Evolutionary conservation across 768 basidiomycete species (phyloP).

Genomic region (Boletus rufocinnamomeus): DNA sequence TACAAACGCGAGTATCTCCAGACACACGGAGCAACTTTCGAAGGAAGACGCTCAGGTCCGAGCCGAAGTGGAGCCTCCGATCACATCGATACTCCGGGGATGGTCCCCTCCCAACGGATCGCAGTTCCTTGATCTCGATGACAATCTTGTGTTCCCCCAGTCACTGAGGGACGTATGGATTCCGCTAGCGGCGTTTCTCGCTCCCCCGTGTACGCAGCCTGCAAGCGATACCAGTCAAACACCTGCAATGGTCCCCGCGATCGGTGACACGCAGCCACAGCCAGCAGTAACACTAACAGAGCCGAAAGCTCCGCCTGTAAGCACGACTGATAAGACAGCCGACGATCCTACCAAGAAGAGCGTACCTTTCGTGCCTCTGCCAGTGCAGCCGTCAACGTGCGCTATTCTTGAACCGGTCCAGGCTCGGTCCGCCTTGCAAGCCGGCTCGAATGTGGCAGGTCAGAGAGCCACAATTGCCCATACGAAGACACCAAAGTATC

Average conservation of each 20-base stretch:
- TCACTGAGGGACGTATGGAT: background rate
- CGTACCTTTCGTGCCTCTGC: background rate
- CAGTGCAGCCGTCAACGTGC: constrained; percentile 1
- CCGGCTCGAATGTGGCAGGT: background rate
- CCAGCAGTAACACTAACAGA: background rate
- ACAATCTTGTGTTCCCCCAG: constrained; percentile 15
- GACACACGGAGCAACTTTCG: background rate
- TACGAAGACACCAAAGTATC: constrained; percentile 9
- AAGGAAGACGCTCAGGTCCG: constrained; percentile 5
- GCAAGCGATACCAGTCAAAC: background rate
- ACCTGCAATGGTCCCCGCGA: background rate
- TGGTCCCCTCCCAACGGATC: constrained; percentile 31
- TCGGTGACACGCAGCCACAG: background rate
- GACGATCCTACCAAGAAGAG: background rate
- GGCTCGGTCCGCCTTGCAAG: background rate
- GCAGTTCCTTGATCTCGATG: constrained; percentile 28
- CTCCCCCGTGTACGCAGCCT: background rate
- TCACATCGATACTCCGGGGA: constrained; percentile 20
- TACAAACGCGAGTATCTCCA: background rate
- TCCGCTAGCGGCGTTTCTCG: constrained; percentile 3
- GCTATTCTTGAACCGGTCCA: constrained; percentile 5
- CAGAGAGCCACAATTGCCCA: background rate
- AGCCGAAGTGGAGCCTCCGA: background rate
- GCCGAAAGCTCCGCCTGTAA: background rate
- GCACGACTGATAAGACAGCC: background rate